Base-by-base conservation (phyloP, 2,329 filamentous ascomycete species). In the Fusarium sp. region DNA sequence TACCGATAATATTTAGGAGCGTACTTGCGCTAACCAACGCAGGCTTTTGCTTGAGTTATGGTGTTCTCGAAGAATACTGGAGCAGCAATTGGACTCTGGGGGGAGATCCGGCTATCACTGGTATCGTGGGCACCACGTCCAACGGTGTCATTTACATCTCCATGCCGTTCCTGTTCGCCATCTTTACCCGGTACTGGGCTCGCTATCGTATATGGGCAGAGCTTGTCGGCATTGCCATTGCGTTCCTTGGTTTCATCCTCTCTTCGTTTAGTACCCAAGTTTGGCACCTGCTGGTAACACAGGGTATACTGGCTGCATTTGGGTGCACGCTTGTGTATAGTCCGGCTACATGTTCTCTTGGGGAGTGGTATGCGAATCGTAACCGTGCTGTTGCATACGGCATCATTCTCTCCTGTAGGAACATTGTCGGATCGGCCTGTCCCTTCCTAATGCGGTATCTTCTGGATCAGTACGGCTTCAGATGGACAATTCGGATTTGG, bases 91-190 rank as follows among this genome's bases (percentile, higher is more conserved):
- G 48, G 48, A 51, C 36, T 7, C 48, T 51, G 0, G 10, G 44
- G 10, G 48, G 48, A 6, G 15, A 44, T 10, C 36, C 30, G 10
- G 42, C 48, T 20, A 43, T 51, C 15, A 51, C 48, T n/a, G 48
- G 48, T 6, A 51, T 39, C 4, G 48, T 51, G 3, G 48, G 48
- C 10, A 51, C 48, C 7, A 51, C 48, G 15, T 51, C 48, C 8
- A 51, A 51, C 24, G 48, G 48, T 20, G 48, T 51, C 36, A 51
- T 51, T 24, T 51, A 51, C 7, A 51, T 51, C 24, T 51, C 48
- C 9, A 51, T 51, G 48, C 48, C 36, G 11, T 51, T 51, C 12
- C 17, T 51, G 10, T 51, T 51, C 23, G 48, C 48, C 24, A 21
- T 51, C 20, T 51, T 51, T 26, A 51, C 48, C 3, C 48, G 48